Evolutionary conservation across 345 rosid genomes (phyloP).

Genomic region (Populus tremula): DNA sequence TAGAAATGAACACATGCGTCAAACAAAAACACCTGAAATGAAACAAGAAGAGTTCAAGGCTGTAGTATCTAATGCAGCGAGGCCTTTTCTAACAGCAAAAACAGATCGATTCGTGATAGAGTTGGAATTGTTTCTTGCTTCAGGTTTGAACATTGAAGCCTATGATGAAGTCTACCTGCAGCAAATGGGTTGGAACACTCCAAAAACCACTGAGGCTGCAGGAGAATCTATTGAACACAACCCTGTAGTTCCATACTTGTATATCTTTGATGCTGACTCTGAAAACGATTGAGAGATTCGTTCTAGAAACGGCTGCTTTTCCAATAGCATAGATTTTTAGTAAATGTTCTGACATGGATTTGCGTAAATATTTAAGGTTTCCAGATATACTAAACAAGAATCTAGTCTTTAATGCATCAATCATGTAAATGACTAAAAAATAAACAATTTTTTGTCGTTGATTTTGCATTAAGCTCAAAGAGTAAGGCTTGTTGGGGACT

Average conservation of each 20-base stretch:
- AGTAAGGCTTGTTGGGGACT: not conserved
- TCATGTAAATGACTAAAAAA: too few species aligned
- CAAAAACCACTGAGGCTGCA: constrained; percentile 14
- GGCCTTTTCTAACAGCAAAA: constrained; percentile 61
- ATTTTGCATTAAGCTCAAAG: too few species aligned
- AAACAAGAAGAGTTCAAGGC: constrained; percentile 52
- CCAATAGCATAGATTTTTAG: too few species aligned
- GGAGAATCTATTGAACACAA: constrained; percentile 20
- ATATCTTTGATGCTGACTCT: constrained; percentile 52
- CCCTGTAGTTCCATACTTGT: constrained; percentile 39
- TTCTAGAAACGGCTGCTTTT: not conserved
- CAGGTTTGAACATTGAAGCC: constrained; percentile 66
- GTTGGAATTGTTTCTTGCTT: constrained; percentile 68
- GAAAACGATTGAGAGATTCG: constrained; percentile 32
- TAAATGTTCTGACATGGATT: not conserved
- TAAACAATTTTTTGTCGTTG: too few species aligned
- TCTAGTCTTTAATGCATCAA: not conserved
- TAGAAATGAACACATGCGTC: constrained; percentile 36
- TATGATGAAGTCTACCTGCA: constrained; percentile 62
- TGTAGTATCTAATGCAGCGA: constrained; percentile 50
- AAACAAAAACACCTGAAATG: constrained; percentile 32
- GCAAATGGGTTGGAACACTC: constrained; percentile 40
- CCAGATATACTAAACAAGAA: not conserved
- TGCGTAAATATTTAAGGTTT: not conserved
- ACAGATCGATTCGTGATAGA: constrained; percentile 60